A percentile compares a stretch with the other conserved stretches of the same genome.
Conservation (phyloP, 768 basidiomycete species). For the Leccinum rimulosum region DNA sequence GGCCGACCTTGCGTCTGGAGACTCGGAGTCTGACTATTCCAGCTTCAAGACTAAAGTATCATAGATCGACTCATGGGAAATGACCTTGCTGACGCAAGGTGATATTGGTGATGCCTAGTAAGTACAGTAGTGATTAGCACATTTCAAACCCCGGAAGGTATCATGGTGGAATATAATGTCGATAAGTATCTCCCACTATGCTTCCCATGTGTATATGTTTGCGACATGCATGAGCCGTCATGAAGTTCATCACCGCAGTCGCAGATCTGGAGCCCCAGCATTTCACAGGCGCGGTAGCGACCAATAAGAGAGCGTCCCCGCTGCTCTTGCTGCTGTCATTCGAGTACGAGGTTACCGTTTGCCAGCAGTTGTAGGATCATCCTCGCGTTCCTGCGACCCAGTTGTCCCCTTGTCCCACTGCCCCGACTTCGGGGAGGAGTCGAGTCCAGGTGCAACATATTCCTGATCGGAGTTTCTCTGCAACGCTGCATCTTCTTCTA, state of each 20-base stretch:
- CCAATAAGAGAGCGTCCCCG: background rate
- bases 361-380: background rate
- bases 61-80: too few relatives aligned
- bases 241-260: background rate
- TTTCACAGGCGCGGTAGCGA: conserved; percentile 5
- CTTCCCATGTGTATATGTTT: background rate
- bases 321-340: background rate
- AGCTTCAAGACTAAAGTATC: too few relatives aligned
- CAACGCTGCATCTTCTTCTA: background rate
- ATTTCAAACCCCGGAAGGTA: too few relatives aligned
- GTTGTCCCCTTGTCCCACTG: background rate
- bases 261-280: background rate
- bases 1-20: too few relatives aligned
- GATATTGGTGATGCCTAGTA: too few relatives aligned
- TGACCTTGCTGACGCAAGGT: too few relatives aligned
- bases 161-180: background rate
- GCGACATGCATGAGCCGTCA: background rate
- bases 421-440: background rate
- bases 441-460: background rate
- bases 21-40: too few relatives aligned
- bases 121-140: too few relatives aligned
- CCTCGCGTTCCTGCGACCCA: conserved; percentile 1
- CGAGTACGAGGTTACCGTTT: background rate
- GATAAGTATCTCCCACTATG: too few relatives aligned
- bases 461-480: background rate